Base-by-base conservation (phyloP, 2,329 filamentous ascomycete genomes). In the Chaetomiaceae sp. region DNA sequence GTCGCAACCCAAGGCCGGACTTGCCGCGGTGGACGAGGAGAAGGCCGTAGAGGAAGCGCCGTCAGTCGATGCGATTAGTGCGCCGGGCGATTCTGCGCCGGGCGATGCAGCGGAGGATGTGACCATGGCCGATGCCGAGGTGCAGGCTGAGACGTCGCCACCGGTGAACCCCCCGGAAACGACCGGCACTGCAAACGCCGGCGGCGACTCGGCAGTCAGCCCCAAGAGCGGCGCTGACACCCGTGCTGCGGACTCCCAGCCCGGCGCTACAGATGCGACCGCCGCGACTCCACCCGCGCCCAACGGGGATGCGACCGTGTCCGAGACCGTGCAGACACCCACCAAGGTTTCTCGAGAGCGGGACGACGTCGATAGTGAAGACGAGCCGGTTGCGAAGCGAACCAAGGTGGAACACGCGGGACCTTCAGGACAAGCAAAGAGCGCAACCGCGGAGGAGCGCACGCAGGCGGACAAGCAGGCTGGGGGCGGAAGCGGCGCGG, bases 351-450 rank as follows among this genome's bases (percentile, higher is more conserved):
- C 87, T 1, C 81, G 88, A 10, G 84, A 83, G 55, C 83, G 90
- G 12, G 88, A 95, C n/a, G n/a, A n/a, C 48, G 83, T 88, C 4
- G 88, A 95, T 53, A 70, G 71, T 1, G 69, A 69, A 12, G 70
- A 72, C 10, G 78, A 88, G 53, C 88, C 84, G 43, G 78, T 79
- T 14, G 78, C 88, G 1, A 96, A 96, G 71, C 83, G 90, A 20
- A 80, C 86, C 30, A 91, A 83, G 67, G 85, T 87, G 1, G 68
- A 71, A 26, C 64, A 67, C 38, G 56, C 56, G 5, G 67, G 58
- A 53, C 45, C 61, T 55, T 27, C 55, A 20, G 57, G 52, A 7
- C 52, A 57, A 24, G 62, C 59, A 19, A 60, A 62, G 33, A 60
- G 64, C 6, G 61, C 65, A 9, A 57, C 58, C 15, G 50, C 39